Percentiles rank a stretch among this genome's conserved stretches.
Evolutionary conservation across 225 moss, liverwort and hornwort genomes (phyloP).

Genomic region (Neckera pumila): DNA sequence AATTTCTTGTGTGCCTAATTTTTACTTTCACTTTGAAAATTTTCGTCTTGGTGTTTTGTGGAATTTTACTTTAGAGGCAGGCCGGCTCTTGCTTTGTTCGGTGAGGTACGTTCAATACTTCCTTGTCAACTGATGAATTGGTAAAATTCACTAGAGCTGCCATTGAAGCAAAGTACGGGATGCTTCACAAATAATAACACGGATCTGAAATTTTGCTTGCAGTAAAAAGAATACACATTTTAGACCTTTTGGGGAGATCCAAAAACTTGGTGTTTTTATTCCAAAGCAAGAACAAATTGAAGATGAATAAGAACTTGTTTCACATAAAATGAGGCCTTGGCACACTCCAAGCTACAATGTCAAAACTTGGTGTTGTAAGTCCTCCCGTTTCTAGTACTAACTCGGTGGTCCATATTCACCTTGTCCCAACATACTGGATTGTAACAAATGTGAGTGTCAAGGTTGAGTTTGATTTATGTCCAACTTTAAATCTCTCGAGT

Average conservation of each 20-base stretch:
- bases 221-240: not conserved
- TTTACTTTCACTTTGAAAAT: not conserved
- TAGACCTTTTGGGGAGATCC: not conserved
- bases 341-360: not conserved
- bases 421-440: not conserved
- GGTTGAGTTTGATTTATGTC: not conserved
- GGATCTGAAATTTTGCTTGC: not conserved
- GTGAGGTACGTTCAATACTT: not conserved
- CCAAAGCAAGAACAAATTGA: not conserved
- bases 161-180: not conserved
- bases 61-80: not conserved
- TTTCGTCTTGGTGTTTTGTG: not conserved
- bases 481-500: not conserved
- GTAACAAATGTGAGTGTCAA: fast-evolving
- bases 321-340: fast-evolving
- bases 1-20: not conserved
- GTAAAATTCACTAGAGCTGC: not conserved
- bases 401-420: not conserved
- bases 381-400: not conserved
- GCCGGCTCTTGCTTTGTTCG: not conserved
- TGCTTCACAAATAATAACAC: not conserved
- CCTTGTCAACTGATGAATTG: not conserved
- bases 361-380: not conserved
- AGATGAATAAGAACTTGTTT: not conserved
- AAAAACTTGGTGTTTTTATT: not conserved